A percentile compares a stretch with the other conserved stretches of the same genome.
phyloP scores from a whole-genome alignment of 2,329 filamentous ascomycete species.

The Chaetothyriales sp. region DNA sequence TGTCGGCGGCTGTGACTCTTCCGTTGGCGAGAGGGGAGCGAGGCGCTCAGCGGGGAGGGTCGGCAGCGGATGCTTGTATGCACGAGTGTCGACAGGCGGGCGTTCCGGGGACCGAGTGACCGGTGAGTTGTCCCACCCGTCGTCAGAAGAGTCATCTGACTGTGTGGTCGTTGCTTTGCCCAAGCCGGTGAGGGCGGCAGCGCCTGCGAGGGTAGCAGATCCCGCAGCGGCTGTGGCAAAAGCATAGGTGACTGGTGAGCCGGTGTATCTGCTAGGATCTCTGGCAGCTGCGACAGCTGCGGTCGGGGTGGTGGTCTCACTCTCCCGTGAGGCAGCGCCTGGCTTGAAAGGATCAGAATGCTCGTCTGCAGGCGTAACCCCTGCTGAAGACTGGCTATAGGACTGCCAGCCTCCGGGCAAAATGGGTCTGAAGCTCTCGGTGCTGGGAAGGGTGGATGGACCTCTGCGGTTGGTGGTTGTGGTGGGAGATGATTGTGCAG shows the following conservation, averaged over 20 bases:
- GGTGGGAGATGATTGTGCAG: constrained; percentile 13
- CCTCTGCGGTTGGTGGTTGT: constrained; percentile 3
- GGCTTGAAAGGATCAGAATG: constrained; percentile 1
- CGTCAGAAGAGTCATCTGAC: constrained; percentile 7
- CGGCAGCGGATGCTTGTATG: neutral
- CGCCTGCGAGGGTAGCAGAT: constrained; percentile 34
- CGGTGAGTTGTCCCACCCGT: constrained; percentile 16
- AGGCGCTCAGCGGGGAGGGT: neutral
- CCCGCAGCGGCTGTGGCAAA: constrained; percentile 32
- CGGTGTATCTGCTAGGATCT: neutral
- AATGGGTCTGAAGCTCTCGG: constrained; percentile 34
- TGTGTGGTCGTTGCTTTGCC: constrained; percentile 18
- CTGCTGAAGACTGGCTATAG: constrained; percentile 20
- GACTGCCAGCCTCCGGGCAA: constrained; percentile 41
- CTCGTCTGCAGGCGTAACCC: constrained; percentile 1
- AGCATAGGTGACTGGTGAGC: constrained; percentile 10
- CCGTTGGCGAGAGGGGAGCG: neutral
- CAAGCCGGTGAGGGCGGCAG: constrained; percentile 24
- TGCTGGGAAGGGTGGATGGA: constrained; percentile 17
- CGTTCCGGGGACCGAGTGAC: constrained; percentile 27
- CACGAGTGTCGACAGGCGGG: constrained; percentile 27
- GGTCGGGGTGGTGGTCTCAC: constrained; percentile 14
- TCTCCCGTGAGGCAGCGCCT: constrained; percentile 5
- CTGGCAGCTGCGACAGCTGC: constrained; percentile 6
- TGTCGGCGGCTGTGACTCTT: neutral